phyloP scores from a whole-genome alignment of 225 moss, liverwort and hornwort species.

The Thuidium tamariscinum region DNA sequence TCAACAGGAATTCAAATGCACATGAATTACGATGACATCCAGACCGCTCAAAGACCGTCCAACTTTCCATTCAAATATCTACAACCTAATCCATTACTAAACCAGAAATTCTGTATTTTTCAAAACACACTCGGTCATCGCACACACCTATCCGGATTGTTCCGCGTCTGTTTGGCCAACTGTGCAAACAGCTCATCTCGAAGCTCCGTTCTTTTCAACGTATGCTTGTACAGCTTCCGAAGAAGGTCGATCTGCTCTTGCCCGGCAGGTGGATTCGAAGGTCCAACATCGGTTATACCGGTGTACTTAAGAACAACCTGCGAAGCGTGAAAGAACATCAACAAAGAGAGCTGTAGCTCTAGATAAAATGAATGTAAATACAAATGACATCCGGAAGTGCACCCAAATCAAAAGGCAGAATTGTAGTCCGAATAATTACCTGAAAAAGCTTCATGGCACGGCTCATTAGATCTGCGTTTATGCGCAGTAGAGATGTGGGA shows the following conservation, averaged over 20 bases:
- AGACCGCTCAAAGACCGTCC: neutral
- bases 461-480: conserved; percentile 87
- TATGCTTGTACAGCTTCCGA: conserved; percentile 93
- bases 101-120: neutral
- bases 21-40: neutral
- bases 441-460: conserved; percentile 96
- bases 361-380: neutral
- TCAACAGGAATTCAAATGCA: neutral
- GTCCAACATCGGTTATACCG: conserved; percentile 48
- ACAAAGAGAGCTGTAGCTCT: neutral
- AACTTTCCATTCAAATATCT: neutral
- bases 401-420: neutral
- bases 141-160: conserved; percentile 80
- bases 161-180: conserved; percentile 84
- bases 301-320: conserved; percentile 90
- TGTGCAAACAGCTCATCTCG: conserved; percentile 98
- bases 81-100: neutral
- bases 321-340: neutral
- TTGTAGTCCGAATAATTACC: conserved; percentile 2
- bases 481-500: conserved; percentile 87
- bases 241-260: conserved; percentile 92
- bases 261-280: conserved; percentile 51
- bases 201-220: conserved; percentile 87
- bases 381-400: neutral
- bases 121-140: neutral